Evolutionary conservation across 257 asterid genomes (phyloP), one percentile per base, ranked within the genome.

Genomic region (Solanum acaule): DNA sequence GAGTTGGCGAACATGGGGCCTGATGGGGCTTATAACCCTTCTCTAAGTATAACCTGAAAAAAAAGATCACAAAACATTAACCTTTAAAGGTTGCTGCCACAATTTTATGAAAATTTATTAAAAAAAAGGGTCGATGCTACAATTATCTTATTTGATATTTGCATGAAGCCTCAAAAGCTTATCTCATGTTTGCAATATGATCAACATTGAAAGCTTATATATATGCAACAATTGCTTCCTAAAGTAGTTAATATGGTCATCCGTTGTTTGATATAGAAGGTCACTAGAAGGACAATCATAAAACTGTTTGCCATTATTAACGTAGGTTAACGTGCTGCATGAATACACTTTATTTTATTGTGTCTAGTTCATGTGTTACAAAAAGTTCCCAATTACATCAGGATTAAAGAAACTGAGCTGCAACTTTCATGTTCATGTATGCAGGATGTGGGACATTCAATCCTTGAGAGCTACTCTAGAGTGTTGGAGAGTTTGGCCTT

Each of bases 381-480:
- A 49, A 34, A n/a, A 77, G 34, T 40, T 77, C 35, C 56, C 59
- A 38, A 6, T 40, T 38, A 35, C 61, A 46, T 46, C 37, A 68
- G 88, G 81, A 38, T 38, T 27, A 15, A 85, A 14, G 31, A 67
- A 85, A 40, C 23, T 31, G 76, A 84, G 11, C 8, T 13, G 78
- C 12, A 49, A 33, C 78, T 59, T 37, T 71, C 27, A 18, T 86
- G 49, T 89, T 77, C 37, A 71, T 89, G 79, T 46, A 65, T 89
- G 83, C 68, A 96, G 99, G 99, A 97, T 91, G 95, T 97, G 14
- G 99, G 99, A 87, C 95, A 96, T 78, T 93, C 99, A n/a, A 96
- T 97, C 89, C 98, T 97, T 31, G 98, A 97, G 90, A 95, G 98
- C 94, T 97, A 97, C 87, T 97, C 99, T 2, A 94, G 99, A 94